phyloP scores from a whole-genome alignment of 23 red algal species.

The Gracilaria domingensis region DNA sequence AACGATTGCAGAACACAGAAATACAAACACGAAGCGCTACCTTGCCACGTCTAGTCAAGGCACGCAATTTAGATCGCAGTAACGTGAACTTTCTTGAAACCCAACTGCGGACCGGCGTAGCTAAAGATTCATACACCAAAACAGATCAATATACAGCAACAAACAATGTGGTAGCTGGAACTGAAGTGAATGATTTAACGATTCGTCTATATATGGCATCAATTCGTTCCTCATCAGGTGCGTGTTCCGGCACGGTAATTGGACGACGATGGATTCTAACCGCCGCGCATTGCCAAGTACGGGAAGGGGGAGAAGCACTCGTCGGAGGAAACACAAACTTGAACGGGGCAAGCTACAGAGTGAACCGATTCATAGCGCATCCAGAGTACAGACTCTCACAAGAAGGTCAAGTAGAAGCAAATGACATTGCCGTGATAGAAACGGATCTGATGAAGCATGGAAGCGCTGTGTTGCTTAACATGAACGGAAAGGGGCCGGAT shows the following conservation, averaged over 20 bases:
- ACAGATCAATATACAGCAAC: slow-evolving; percentile 13
- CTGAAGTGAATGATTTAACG: neutral
- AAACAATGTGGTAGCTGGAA: slow-evolving; percentile 36
- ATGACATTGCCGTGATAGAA: slow-evolving; percentile 59
- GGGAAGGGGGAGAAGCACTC: slow-evolving; percentile 14
- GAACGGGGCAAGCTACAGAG: neutral
- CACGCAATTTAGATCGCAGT: neutral
- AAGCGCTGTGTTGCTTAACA: slow-evolving; percentile 13
- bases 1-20: neutral
- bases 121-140: neutral
- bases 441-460: neutral
- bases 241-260: slow-evolving; percentile 61
- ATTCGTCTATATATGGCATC: slow-evolving; percentile 12
- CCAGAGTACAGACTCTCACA: slow-evolving; percentile 9
- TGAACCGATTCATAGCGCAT: slow-evolving; percentile 24
- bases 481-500: slow-evolving; percentile 23
- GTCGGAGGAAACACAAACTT: slow-evolving; percentile 31
- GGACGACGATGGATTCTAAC: slow-evolving; percentile 50
- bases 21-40: neutral
- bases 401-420: slow-evolving; percentile 3
- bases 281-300: slow-evolving; percentile 68
- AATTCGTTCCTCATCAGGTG: slow-evolving; percentile 11
- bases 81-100: neutral
- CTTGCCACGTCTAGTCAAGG: neutral
- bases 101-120: neutral